Evolutionary conservation across 768 basidiomycete species (phyloP).

Genomic region (Auricularia heimuer): DNA sequence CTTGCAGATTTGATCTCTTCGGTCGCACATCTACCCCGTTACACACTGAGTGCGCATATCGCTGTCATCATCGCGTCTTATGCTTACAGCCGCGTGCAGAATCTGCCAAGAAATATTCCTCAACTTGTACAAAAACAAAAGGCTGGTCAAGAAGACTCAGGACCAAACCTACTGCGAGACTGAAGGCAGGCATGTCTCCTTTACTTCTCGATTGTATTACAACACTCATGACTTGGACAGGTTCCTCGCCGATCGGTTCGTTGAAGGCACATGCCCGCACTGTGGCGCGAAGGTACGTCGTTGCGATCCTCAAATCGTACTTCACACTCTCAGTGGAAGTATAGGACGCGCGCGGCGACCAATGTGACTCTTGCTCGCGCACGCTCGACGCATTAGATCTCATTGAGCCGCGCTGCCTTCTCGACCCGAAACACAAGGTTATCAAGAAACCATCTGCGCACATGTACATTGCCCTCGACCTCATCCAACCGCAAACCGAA

Average conservation of each 20-base stretch:
- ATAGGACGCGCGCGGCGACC: slow-evolving; percentile 94
- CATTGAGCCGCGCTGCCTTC: slow-evolving; percentile 87
- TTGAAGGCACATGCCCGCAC: slow-evolving; percentile 95
- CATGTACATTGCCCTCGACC: slow-evolving; percentile 84
- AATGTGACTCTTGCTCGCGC: slow-evolving; percentile 88
- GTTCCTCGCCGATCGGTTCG: slow-evolving; percentile 94
- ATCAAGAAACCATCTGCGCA: slow-evolving; percentile 72
- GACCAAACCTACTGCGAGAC: slow-evolving; percentile 94
- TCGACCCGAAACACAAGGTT: slow-evolving; percentile 71
- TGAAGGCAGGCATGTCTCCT: slow-evolving; percentile 43
- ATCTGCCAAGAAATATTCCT: slow-evolving; percentile 86
- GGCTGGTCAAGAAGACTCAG: slow-evolving; percentile 73
- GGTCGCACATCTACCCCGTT: slow-evolving; percentile 85
- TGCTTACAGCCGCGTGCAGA: slow-evolving; percentile 29
- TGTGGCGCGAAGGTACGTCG: slow-evolving; percentile 68
- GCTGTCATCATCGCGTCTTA: not conserved
- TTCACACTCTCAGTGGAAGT: not conserved
- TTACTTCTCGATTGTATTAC: not conserved
- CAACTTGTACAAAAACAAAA: slow-evolving; percentile 68
- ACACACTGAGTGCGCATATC: slow-evolving; percentile 67
- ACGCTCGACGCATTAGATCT: slow-evolving; percentile 92
- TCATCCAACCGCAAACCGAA: slow-evolving; percentile 71
- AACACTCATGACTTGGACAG: slow-evolving; percentile 26
- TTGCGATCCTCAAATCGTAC: not conserved
- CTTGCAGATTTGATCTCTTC: slow-evolving; percentile 80